Conservation (phyloP, 257 asterid genomes). For the Solanum piurae region DNA sequence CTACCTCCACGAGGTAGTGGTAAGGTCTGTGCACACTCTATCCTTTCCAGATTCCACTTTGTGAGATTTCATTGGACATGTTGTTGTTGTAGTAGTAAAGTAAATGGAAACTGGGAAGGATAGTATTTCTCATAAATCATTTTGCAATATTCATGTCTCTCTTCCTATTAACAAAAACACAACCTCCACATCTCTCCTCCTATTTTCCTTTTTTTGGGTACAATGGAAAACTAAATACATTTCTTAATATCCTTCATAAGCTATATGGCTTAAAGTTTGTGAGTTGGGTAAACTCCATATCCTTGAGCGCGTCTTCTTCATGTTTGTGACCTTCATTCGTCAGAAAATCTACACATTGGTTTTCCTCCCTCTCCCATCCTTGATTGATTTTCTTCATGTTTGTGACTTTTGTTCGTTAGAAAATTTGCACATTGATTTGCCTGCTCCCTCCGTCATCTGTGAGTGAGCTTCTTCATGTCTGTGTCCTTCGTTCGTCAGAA, state of each 20-base stretch:
- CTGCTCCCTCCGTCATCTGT: not conserved
- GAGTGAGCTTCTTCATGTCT: not conserved
- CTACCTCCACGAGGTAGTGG: not conserved
- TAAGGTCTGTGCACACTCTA: not conserved
- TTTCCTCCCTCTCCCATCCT: too few species aligned
- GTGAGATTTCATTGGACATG: not conserved
- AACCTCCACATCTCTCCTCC: not conserved
- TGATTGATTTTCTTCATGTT: too few species aligned
- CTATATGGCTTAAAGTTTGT: not conserved
- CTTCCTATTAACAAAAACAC: not conserved
- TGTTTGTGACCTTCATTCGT: not conserved
- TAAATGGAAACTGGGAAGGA: not conserved
- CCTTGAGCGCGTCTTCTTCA: too few species aligned
- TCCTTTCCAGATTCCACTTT: not conserved
- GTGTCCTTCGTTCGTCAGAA: not conserved
- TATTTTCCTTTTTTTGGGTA: too few species aligned
- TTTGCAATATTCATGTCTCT: not conserved
- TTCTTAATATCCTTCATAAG: not conserved
- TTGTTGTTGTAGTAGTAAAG: not conserved
- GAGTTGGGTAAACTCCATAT: not conserved
- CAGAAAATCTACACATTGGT: not conserved
- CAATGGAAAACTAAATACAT: not conserved
- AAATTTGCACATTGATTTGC: too few species aligned
- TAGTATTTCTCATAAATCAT: not conserved
- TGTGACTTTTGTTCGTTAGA: too few species aligned